Conservation (phyloP, 2,329 filamentous ascomycete species). For the Colletotrichum spaethianum region DNA sequence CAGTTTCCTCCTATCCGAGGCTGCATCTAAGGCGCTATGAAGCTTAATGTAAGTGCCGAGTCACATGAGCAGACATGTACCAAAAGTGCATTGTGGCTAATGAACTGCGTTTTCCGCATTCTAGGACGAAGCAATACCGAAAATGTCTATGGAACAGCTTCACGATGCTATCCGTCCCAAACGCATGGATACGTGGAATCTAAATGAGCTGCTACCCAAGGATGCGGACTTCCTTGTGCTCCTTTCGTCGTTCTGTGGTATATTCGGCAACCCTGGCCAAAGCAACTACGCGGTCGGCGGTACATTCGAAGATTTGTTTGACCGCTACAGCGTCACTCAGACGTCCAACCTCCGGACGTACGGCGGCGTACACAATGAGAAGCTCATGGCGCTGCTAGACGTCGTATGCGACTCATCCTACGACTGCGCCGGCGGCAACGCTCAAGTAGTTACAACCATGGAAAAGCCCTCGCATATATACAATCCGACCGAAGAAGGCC, state of each 20-base stretch:
- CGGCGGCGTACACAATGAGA: too few species aligned
- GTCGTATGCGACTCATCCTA: not conserved
- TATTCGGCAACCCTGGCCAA: conserved; percentile 52
- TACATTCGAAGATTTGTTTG: conserved; percentile 57
- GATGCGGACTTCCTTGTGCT: conserved; percentile 53
- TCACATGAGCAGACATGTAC: too few species aligned
- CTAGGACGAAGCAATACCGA: too few species aligned
- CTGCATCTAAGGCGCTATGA: too few species aligned
- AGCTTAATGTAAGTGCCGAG: too few species aligned
- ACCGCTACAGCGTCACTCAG: conserved; percentile 47
- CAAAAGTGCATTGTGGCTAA: too few species aligned
- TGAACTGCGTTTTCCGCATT: too few species aligned
- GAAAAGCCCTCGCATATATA: not conserved
- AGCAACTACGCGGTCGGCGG: conserved; percentile 61
- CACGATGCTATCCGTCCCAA: too few species aligned
- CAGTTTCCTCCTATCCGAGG: too few species aligned
- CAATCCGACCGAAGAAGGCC: not conserved
- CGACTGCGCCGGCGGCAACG: not conserved
- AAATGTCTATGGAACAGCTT: too few species aligned
- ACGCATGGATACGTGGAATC: conserved; percentile 16
- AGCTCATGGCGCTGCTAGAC: not conserved
- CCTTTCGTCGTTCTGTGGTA: conserved; percentile 48
- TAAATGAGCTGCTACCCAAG: conserved; percentile 49
- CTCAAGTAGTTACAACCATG: not conserved
- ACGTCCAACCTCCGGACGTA: too few species aligned